Evolutionary conservation across 2,329 filamentous ascomycete genomes (phyloP).

Genomic region (Epichloe gansuensis): DNA sequence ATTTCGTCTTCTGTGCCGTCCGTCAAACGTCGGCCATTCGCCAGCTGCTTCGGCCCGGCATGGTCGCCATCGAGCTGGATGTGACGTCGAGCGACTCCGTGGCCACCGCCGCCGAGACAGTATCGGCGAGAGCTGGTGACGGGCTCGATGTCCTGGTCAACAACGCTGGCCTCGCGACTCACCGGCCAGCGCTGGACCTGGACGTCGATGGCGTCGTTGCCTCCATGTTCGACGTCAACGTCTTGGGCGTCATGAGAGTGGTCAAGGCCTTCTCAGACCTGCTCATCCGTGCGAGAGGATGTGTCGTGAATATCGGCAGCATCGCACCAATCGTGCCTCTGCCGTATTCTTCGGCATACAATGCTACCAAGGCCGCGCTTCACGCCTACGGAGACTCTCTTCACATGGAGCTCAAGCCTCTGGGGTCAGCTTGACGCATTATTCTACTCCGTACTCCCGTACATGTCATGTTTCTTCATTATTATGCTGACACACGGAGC

Average conservation of each 20-base stretch:
- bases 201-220: slow-evolving; percentile 18
- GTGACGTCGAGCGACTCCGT: slow-evolving; percentile 19
- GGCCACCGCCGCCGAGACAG: slow-evolving; percentile 8
- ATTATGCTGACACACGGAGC: not conserved
- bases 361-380: slow-evolving; percentile 13
- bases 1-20: slow-evolving; percentile 22
- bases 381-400: slow-evolving; percentile 12
- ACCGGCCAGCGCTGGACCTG: slow-evolving; percentile 18
- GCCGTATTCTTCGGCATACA: slow-evolving; percentile 11
- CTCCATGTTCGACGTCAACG: slow-evolving; percentile 30
- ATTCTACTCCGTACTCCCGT: not conserved
- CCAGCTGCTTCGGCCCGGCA: slow-evolving; percentile 14
- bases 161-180: slow-evolving; percentile 12
- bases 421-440: slow-evolving; percentile 6
- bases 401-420: slow-evolving; percentile 13
- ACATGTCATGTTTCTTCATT: not conserved
- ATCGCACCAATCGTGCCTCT: slow-evolving; percentile 12
- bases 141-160: slow-evolving; percentile 13
- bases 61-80: slow-evolving; percentile 19
- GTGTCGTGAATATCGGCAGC: slow-evolving; percentile 15
- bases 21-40: slow-evolving; percentile 11
- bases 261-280: slow-evolving; percentile 11
- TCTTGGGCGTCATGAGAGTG: slow-evolving; percentile 22
- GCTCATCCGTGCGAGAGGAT: slow-evolving; percentile 12
- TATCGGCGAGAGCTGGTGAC: slow-evolving; percentile 8